Evolutionary conservation across 1,139 yeast species (phyloP), one percentile per base, ranked within the genome.

Genomic region (Candida neerlandica): DNA sequence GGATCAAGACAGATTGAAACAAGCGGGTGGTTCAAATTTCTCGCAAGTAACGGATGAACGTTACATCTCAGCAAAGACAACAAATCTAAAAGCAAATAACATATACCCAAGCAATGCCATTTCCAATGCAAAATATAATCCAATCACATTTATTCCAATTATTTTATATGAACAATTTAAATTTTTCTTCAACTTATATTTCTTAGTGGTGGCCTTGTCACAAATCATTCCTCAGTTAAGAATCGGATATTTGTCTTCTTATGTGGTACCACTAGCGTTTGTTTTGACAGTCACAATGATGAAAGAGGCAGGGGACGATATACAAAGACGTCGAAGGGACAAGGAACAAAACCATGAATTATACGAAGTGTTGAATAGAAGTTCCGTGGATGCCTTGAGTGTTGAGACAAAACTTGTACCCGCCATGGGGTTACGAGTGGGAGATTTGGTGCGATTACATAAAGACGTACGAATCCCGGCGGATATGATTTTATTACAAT

Each of bases 101-200:
- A 58, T 57, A 18, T 88, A 76, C 62, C 86, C 96, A 2, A 71
- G 91, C 14, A 94, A 94, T 64, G 89, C 95, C 16, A 81, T 95
- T 10, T 89, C 96, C 43, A 95, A 95, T 66, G 98, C 99, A 27
- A 94, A 92, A 68, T 95, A 95, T 69, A 89, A 90, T 60, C 90
- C 95, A 3, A 67, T 90, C 40, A 85, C 97, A 1, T 95, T 95
- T 62, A 71, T 95, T 11, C 99, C 99, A 4, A 77, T 90, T 41
- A 85, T 94, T 49, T 76, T 95, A 40, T 95, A 88, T 66, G 97
- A 94, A 65, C 99, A 95, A 72, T 95, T 95, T 82, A 91, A 91
- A 70, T 94, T 94, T 67, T 95, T 95, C 68, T 95, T 91, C 78
- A 95, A 95, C 67, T 73, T 95, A 47, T 95, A 95, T 68, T 95